These are phyloP conservation scores for Sequoia sempervirens DNA, from an alignment of 75 land plant genomes.

Conservation along the genomic window DNA sequence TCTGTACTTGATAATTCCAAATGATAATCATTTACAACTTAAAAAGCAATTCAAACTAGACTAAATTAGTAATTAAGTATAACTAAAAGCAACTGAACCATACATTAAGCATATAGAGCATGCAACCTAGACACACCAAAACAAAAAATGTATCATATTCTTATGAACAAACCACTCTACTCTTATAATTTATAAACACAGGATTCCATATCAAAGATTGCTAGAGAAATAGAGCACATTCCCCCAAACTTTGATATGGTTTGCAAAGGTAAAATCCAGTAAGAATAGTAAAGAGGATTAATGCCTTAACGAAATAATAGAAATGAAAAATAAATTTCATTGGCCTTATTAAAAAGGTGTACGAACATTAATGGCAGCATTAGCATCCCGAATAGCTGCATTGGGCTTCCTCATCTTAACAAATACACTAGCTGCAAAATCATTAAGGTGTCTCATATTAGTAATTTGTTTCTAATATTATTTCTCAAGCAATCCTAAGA, in stretches of 20 bases:
- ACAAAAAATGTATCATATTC: background rate
- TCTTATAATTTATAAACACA: background rate
- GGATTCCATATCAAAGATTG: background rate
- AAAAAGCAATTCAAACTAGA: background rate
- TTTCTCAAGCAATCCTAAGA: background rate
- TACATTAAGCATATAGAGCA: background rate
- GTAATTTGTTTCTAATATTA: background rate
- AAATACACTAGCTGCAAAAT: conserved; percentile 71
- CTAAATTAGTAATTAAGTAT: background rate
- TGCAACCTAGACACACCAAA: background rate
- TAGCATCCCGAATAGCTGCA: conserved; percentile 98
- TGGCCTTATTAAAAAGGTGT: background rate
- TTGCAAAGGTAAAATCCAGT: background rate
- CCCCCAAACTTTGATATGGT: background rate
- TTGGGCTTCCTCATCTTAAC: conserved; percentile 98
- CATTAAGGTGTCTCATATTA: background rate
- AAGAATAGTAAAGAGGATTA: background rate
- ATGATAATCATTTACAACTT: background rate
- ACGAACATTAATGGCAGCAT: conserved; percentile 85
- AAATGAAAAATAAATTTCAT: background rate
- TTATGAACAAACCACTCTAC: background rate
- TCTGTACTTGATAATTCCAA: conserved; percentile 36
- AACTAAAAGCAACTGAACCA: background rate
- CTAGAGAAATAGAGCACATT: background rate
- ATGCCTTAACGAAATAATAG: background rate